Evolutionary conservation across 371 early-diverging fungal species (phyloP), one percentile per base, ranked within the genome.

Genomic region (Mortierella sp.): DNA sequence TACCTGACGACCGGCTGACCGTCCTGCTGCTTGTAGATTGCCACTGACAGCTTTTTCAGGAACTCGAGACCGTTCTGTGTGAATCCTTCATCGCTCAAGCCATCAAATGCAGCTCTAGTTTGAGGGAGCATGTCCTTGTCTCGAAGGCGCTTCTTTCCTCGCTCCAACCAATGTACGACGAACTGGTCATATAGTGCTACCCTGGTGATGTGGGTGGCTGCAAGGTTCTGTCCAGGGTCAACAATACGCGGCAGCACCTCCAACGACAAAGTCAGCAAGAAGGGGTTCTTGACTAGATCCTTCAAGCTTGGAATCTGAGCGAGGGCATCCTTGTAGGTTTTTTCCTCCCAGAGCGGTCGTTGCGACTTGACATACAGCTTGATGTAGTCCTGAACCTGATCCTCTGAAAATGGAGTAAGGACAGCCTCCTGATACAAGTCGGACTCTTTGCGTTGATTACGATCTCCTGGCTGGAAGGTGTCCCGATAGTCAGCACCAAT

Each of bases 321-420:
- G 10, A 49, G 8, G 16, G 0, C 16, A 13, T 27, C 7, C 40
- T 50, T 27, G 41, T 45, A 28, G 12, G 31, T 39, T 14, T 44
- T 19, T 10, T 7, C 28, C 6, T 27, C 24, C 54, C 40, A 54
- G 6, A 40, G 37, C 40, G 21, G 37, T n/a, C 14, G 6, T 17
- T 37, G 10, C 24, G 25, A 29, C 5, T 16, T 9, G 9, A 43
- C 60, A 28, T 40, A 60, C 31, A 51, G 9, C n/a, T 41, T n/a
- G 19, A 62, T 22, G 8, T 62, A 62, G 1, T 39, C 27, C 39
- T 54, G 31, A 27, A 60, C 43, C 29, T 60, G 60, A 1, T 29
- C 6, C 7, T 3, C 19, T 2, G 57, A 53, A n/a, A 64, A 64
- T 12, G 57, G 53, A 0, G 14, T 29, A 3, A 64, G 25, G 22